A percentile compares a stretch with the other conserved stretches of the same genome.
Evolutionary conservation across 352 stramenopile genomes (phyloP).

Genomic region (Elongisporangium anandrum): DNA sequence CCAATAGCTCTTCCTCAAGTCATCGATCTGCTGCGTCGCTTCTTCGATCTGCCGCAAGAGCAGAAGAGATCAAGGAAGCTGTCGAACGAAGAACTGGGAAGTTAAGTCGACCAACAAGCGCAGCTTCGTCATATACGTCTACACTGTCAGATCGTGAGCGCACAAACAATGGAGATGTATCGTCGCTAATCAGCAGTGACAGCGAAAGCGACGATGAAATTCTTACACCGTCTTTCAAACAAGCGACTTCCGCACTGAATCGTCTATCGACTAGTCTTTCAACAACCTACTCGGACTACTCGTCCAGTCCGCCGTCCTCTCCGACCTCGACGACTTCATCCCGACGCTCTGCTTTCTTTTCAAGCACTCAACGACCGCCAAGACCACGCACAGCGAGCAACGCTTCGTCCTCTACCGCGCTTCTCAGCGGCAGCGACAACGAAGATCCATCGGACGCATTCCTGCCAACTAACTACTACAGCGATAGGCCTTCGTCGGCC

Average conservation of each 20-base stretch:
- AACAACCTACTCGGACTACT: conserved; percentile 21
- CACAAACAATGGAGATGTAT: conserved; percentile 54
- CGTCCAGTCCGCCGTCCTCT: conserved; percentile 36
- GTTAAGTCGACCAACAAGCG: neutral
- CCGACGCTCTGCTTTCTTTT: conserved; percentile 32
- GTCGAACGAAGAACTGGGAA: neutral
- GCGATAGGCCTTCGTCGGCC: conserved; percentile 19
- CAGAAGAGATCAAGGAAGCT: neutral
- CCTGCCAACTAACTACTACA: conserved; percentile 14
- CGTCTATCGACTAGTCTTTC: neutral
- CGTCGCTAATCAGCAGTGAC: conserved; percentile 74
- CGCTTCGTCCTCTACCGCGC: conserved; percentile 22
- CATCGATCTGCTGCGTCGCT: conserved; percentile 3
- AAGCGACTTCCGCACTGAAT: neutral
- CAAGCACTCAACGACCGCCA: conserved; percentile 9
- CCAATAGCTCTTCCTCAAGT: conserved; percentile 1
- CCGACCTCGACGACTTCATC: conserved; percentile 42
- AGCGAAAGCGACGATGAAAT: conserved; percentile 71
- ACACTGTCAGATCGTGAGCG: neutral
- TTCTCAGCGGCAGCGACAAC: conserved; percentile 28
- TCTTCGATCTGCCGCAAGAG: conserved; percentile 5
- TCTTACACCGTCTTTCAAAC: conserved; percentile 54
- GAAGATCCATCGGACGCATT: conserved; percentile 6
- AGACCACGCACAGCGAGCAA: conserved; percentile 14
- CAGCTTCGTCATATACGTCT: neutral